These are phyloP conservation scores for Pichia nanzhaoensis DNA, from an alignment of 805 yeast genomes.

Conservation along the genomic window DNA sequence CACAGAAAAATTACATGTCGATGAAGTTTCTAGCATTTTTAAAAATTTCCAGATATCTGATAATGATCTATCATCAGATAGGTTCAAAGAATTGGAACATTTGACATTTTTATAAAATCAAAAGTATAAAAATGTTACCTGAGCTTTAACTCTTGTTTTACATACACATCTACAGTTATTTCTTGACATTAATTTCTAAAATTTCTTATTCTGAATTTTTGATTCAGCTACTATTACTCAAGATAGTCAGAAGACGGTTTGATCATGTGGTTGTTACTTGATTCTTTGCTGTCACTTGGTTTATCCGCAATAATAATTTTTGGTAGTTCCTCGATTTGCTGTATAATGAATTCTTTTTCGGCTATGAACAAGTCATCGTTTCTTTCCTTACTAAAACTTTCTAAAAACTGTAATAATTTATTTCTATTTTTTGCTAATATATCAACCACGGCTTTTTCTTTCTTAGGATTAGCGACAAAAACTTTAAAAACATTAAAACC, in stretches of 20 bases:
- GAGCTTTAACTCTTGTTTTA: neutral
- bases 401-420: constrained; percentile 63
- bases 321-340: constrained; percentile 67
- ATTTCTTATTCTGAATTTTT: neutral
- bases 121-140: neutral
- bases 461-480: constrained; percentile 93
- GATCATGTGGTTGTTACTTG: neutral
- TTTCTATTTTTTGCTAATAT: constrained; percentile 78
- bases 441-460: constrained; percentile 71
- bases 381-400: constrained; percentile 53
- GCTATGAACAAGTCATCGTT: constrained; percentile 56
- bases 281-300: constrained; percentile 4
- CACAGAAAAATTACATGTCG: neutral
- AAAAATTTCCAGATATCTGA: neutral
- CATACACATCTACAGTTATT: too few relatives aligned
- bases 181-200: neutral
- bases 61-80: neutral
- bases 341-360: constrained; percentile 75
- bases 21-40: neutral
- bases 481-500: constrained; percentile 92
- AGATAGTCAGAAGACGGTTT: neutral
- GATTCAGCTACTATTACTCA: neutral
- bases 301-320: constrained; percentile 34
- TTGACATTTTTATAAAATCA: neutral
- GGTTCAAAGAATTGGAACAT: constrained; percentile 4